These are phyloP conservation scores for Potentilla sterilis DNA, from an alignment of 306 rosid genomes.

Conservation along the genomic window DNA sequence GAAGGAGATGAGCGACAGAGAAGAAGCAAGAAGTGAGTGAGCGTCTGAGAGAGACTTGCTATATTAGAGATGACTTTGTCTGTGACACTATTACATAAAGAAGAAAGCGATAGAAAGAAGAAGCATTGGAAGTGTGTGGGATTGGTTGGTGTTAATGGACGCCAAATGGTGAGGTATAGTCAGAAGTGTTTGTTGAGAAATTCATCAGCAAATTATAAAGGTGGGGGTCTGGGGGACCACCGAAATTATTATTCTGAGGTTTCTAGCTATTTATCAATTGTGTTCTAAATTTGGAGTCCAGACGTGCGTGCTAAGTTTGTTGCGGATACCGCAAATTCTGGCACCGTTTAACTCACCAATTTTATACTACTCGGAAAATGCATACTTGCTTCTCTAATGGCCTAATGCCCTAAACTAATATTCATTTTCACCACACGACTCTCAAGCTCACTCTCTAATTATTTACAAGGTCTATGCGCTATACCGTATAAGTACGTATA, in stretches of 20 bases:
- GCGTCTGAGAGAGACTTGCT: neutral
- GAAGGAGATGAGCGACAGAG: neutral
- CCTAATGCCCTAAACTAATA: neutral
- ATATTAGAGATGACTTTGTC: neutral
- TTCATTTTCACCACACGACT: too few species aligned
- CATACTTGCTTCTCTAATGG: neutral
- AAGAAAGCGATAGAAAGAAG: neutral
- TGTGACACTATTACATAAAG: neutral
- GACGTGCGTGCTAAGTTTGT: neutral
- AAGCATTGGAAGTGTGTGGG: neutral
- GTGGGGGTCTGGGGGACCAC: conserved; percentile 8
- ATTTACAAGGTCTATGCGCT: too few species aligned
- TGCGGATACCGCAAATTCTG: neutral
- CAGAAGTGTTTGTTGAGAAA: conserved; percentile 3
- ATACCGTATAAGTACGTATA: too few species aligned
- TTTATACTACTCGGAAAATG: neutral
- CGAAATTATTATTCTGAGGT: neutral
- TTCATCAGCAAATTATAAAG: neutral
- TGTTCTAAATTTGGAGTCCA: neutral
- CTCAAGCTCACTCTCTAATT: too few species aligned
- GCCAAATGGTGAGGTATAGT: neutral
- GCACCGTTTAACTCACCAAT: neutral
- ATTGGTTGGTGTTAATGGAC: neutral
- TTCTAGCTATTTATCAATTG: too few species aligned
- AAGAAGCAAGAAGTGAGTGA: neutral